These are phyloP conservation scores for Phytopythium vexans DNA, from an alignment of 352 stramenopile genomes.

Conservation along the genomic window DNA sequence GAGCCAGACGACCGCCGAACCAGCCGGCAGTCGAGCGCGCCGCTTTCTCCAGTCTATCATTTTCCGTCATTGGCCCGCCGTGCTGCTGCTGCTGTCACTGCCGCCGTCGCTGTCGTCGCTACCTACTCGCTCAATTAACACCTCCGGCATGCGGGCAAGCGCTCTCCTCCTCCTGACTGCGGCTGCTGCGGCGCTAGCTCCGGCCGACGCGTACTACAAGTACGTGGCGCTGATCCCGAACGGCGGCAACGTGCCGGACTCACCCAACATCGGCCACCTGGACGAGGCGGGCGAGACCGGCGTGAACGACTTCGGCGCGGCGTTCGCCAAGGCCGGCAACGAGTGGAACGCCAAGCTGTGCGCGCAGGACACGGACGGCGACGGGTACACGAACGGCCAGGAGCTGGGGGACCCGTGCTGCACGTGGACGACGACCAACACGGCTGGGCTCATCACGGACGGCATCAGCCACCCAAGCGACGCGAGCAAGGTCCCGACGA, in stretches of 20 bases:
- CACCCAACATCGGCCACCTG: conserved; percentile 53
- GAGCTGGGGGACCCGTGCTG: conserved; percentile 86
- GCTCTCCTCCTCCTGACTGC: conserved; percentile 4
- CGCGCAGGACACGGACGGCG: conserved; percentile 65
- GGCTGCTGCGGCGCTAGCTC: conserved; percentile 6
- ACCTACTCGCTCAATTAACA: no score
- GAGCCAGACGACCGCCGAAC: no score
- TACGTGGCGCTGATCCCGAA: conserved; percentile 57
- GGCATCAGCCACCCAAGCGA: conserved; percentile 63
- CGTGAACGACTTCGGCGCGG: conserved; percentile 63
- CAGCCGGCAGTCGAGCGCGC: no score
- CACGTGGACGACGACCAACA: conserved; percentile 52
- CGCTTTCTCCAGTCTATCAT: no score
- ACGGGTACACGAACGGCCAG: conserved; percentile 83
- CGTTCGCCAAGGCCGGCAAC: conserved; percentile 45
- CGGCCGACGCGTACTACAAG: conserved; percentile 29
- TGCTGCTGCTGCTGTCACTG: no score
- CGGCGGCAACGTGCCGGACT: conserved; percentile 38
- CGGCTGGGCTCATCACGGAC: conserved; percentile 42
- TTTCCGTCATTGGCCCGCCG: no score
- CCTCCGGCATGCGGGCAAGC: background rate
- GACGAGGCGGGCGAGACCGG: conserved; percentile 34
- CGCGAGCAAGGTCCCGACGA: conserved; percentile 50
- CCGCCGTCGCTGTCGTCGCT: no score
- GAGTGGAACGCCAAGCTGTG: conserved; percentile 55